A percentile compares a stretch with the other conserved stretches of the same genome.
phyloP scores from a whole-genome alignment of 495 filamentous ascomycete species.

The Penicillium ucsense region DNA sequence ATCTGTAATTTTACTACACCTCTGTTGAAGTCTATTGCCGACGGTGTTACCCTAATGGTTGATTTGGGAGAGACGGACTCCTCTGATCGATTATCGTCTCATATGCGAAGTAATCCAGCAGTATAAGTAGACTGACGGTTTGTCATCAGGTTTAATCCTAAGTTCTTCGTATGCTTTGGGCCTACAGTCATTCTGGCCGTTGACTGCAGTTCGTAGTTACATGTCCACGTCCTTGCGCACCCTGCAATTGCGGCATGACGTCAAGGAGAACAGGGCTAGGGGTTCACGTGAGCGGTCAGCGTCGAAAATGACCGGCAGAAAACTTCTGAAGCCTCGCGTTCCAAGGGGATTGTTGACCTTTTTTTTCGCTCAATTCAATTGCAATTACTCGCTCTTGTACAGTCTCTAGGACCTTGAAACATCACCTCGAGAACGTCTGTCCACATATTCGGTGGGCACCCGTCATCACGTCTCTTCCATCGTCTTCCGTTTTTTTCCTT shows the following conservation, averaged over 20 bases:
- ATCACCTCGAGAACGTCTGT: too few species aligned
- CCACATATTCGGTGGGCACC: conserved; percentile 14
- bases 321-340: conserved; percentile 9
- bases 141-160: too few species aligned
- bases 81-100: background rate
- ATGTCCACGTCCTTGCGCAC: too few species aligned
- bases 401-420: too few species aligned
- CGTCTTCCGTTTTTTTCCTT: conserved; percentile 21
- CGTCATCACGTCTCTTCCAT: conserved; percentile 32
- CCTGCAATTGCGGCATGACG: conserved; percentile 2
- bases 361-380: conserved; percentile 10
- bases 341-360: background rate
- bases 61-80: background rate
- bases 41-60: too few species aligned
- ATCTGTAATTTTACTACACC: conserved; percentile 1
- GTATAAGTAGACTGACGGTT: too few species aligned
- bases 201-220: too few species aligned
- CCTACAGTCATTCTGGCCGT: too few species aligned
- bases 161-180: too few species aligned
- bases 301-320: conserved; percentile 12
- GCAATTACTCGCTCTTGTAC: conserved; percentile 14
- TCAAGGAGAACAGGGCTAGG: conserved; percentile 11
- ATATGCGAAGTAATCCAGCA: too few species aligned
- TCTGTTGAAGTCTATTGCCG: background rate
- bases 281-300: conserved; percentile 20